A percentile compares a stretch with the other conserved stretches of the same genome.
Conservation (phyloP, 306 rosid species). For the Senna siamea region DNA sequence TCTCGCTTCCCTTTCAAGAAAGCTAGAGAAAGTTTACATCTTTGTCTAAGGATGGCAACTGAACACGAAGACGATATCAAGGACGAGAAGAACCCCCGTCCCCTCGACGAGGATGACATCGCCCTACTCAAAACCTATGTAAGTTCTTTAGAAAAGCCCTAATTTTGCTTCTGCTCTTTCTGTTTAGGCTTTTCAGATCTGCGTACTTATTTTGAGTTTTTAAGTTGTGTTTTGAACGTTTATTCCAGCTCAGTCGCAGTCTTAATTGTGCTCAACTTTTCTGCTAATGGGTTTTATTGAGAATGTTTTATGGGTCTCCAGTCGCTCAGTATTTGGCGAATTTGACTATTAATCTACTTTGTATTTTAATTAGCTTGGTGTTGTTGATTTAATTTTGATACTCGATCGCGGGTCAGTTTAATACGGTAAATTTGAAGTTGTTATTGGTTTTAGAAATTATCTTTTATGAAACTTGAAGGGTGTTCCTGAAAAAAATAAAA, state of each 20-base stretch:
- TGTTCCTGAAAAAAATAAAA: neutral
- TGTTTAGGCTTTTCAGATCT: conserved; percentile 27
- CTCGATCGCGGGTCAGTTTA: conserved; percentile 24
- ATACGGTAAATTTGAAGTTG: neutral
- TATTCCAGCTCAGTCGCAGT: neutral
- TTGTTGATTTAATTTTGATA: conserved; percentile 6
- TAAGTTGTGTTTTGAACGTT: conserved; percentile 2
- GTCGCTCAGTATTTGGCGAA: conserved; percentile 3
- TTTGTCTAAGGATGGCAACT: conserved; percentile 56
- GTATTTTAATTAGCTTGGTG: neutral
- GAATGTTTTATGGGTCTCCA: neutral
- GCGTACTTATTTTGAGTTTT: neutral
- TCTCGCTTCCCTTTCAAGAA: conserved; percentile 26
- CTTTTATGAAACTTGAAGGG: neutral
- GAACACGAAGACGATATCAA: conserved; percentile 88
- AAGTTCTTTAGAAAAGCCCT: conserved; percentile 46
- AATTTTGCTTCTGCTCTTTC: conserved; percentile 19
- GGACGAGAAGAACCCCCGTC: conserved; percentile 98
- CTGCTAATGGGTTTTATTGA: neutral
- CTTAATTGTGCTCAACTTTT: neutral
- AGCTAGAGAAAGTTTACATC: neutral
- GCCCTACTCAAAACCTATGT: conserved; percentile 97
- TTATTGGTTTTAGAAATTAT: neutral
- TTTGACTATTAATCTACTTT: conserved; percentile 5
- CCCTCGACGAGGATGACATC: conserved; percentile 95